phyloP scores from a whole-genome alignment of 2,329 filamentous ascomycete genomes.

The Epichloe hybrida region DNA sequence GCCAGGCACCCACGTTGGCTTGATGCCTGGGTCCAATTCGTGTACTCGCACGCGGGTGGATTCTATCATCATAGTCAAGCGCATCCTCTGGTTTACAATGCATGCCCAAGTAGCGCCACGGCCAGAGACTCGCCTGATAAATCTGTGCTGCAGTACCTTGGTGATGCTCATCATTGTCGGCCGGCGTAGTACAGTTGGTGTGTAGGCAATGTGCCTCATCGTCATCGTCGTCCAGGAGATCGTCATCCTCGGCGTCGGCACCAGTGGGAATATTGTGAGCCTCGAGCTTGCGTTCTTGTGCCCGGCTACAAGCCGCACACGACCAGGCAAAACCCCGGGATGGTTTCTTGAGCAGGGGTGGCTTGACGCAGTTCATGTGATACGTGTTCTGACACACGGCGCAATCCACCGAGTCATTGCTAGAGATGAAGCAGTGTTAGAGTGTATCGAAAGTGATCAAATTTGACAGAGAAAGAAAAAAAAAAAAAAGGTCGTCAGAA shows the following conservation, averaged over 20 bases:
- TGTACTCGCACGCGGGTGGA: slow-evolving; percentile 90
- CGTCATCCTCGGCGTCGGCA: slow-evolving; percentile 56
- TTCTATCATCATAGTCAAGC: slow-evolving; percentile 91
- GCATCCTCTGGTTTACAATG: slow-evolving; percentile 94
- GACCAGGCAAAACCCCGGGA: slow-evolving; percentile 97
- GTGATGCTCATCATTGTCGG: slow-evolving; percentile 42
- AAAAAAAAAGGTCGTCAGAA: not conserved
- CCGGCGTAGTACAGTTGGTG: slow-evolving; percentile 52
- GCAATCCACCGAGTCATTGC: slow-evolving; percentile 91
- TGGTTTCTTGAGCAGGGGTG: slow-evolving; percentile 85
- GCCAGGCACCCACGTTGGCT: slow-evolving; percentile 74
- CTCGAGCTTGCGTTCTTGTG: slow-evolving; percentile 87
- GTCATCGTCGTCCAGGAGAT: slow-evolving; percentile 55
- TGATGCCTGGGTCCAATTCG: slow-evolving; percentile 85
- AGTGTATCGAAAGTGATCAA: not conserved
- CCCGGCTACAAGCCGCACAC: slow-evolving; percentile 87
- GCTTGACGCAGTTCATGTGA: slow-evolving; percentile 95
- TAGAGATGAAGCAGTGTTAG: slow-evolving; percentile 20
- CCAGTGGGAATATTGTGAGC: slow-evolving; percentile 72
- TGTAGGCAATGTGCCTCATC: slow-evolving; percentile 43
- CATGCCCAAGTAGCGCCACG: slow-evolving; percentile 87
- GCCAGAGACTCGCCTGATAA: slow-evolving; percentile 88
- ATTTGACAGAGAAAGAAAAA: not conserved
- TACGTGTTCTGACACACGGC: slow-evolving; percentile 91
- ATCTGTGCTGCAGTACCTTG: slow-evolving; percentile 71